Percentiles rank a stretch among this genome's conserved stretches.
Evolutionary conservation across 1,284 basidiomycete species (phyloP).

Genomic region (Cryptococcus deneoformans): DNA sequence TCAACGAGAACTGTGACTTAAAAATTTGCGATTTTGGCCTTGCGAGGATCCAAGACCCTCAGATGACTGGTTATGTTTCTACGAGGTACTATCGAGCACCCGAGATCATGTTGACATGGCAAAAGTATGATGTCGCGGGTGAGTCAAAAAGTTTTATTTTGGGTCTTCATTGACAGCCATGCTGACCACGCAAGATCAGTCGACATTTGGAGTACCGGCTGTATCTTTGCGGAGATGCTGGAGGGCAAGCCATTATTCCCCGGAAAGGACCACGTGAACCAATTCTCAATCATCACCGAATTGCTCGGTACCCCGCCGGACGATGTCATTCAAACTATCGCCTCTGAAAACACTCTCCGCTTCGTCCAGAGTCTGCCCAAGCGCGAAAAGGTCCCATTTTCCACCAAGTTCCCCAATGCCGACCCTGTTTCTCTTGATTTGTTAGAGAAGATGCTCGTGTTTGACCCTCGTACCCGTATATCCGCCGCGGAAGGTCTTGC

Average conservation of each 20-base stretch:
- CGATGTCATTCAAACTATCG: slow-evolving; percentile 99
- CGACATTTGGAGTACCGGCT: slow-evolving; percentile 98
- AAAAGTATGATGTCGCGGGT: slow-evolving; percentile 97
- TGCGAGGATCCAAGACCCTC: slow-evolving; percentile 85
- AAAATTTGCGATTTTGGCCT: slow-evolving; percentile 98
- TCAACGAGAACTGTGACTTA: slow-evolving; percentile 99
- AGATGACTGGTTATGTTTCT: slow-evolving; percentile 99
- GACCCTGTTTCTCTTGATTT: slow-evolving; percentile 93
- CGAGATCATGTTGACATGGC: slow-evolving; percentile 99
- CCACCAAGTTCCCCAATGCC: slow-evolving; percentile 84
- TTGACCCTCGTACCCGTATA: slow-evolving; percentile 96
- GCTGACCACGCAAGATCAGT: slow-evolving; percentile 52
- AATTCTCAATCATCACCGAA: slow-evolving; percentile 99
- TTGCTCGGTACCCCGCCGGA: slow-evolving; percentile 95
- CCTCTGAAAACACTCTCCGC: slow-evolving; percentile 97
- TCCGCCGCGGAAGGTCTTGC: slow-evolving; percentile 85
- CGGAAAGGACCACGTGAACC: slow-evolving; percentile 98
- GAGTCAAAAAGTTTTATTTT: slow-evolving; percentile 1
- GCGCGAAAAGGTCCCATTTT: slow-evolving; percentile 88
- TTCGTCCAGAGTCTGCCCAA: slow-evolving; percentile 98
- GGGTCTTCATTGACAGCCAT: background rate
- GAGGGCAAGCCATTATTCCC: slow-evolving; percentile 99
- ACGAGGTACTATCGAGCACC: slow-evolving; percentile 98
- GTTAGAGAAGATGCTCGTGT: slow-evolving; percentile 98
- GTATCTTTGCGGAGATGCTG: slow-evolving; percentile 99